Evolutionary conservation across 2,329 filamentous ascomycete genomes (phyloP), one percentile per base, ranked within the genome.

Genomic region (Fusarium circinatum): DNA sequence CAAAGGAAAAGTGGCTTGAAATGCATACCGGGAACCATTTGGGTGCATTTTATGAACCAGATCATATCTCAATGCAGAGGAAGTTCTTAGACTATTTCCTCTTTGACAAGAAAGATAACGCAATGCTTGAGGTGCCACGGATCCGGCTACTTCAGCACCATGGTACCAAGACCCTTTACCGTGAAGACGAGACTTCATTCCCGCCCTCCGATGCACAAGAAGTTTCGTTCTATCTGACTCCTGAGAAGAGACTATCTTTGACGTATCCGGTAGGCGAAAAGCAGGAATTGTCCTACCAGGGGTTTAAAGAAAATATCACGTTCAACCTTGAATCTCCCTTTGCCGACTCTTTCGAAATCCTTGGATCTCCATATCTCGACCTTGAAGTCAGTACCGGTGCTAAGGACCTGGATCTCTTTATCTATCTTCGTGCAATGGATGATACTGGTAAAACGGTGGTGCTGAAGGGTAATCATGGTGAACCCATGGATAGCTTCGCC

Each of bases 361-460:
- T 47, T 14, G 44, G 44, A 10, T 47, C 44, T 10, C 44, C 24
- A 1, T 28, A 10, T 14, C 24, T 45, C 1, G 24, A 44, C 0
- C n/a, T 44, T 26, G 18, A 47, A 14, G 44, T 47, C 8, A 28
- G 24, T 2, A 24, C 44, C 3, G 0, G 8, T 5, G 12, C 18
- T 6, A 0, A 47, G 12, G 44, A 45, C 8, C 9, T 45, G 5
- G 24, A 45, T 45, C 44, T 45, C 6, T 26, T 26, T 2, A 45
- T 45, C 44, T 45, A 26, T 4, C 44, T 26, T 6, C 12, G 17
- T 6, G 44, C 12, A 20, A 45, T 45, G 0, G 24, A 45, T 6
- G 17, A 20, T 0, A 26, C 4, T 0, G 44, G 12, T 0, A 20
- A 20, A 20, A 10, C 17, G 0, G 11, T 45, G 0, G 18, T 6